phyloP scores from a whole-genome alignment of 2,329 filamentous ascomycete genomes.

The Xylariaceae sp. region DNA sequence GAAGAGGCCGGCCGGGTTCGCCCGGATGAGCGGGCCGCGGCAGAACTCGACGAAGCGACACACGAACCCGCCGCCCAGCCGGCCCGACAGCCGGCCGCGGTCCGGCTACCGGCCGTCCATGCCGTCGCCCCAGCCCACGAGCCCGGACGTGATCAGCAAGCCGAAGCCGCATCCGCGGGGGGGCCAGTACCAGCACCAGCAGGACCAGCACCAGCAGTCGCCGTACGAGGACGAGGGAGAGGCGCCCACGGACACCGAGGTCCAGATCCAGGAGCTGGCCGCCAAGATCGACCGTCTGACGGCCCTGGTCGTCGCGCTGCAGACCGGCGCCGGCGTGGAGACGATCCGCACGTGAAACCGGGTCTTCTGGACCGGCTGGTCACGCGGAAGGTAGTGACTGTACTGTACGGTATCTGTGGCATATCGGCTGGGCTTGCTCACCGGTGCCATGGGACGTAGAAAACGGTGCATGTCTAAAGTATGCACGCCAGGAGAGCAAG shows the following conservation, averaged over 20 bases:
- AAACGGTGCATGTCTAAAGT: too few relatives aligned
- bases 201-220: too few relatives aligned
- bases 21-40: slow-evolving; percentile 41
- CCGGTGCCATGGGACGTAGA: not conserved
- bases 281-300: slow-evolving; percentile 53
- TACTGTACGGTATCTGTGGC: not conserved
- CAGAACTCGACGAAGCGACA: slow-evolving; percentile 17
- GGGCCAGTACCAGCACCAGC: too few relatives aligned
- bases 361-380: too few relatives aligned
- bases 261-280: slow-evolving; percentile 46
- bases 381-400: not conserved
- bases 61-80: slow-evolving; percentile 12
- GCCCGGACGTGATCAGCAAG: slow-evolving; percentile 14
- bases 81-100: slow-evolving; percentile 15
- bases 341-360: slow-evolving; percentile 13
- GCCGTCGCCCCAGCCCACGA: slow-evolving; percentile 17
- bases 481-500: too few relatives aligned
- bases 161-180: slow-evolving; percentile 8
- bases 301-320: slow-evolving; percentile 41
- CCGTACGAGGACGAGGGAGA: slow-evolving; percentile 29
- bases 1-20: slow-evolving; percentile 32
- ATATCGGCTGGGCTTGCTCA: slow-evolving; percentile 2
- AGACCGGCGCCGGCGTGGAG: slow-evolving; percentile 23
- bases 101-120: slow-evolving; percentile 17
- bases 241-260: slow-evolving; percentile 36